Evolutionary conservation across 1,284 basidiomycete genomes (phyloP), one percentile per base, ranked within the genome.

Genomic region (Kwoniella shivajii): DNA sequence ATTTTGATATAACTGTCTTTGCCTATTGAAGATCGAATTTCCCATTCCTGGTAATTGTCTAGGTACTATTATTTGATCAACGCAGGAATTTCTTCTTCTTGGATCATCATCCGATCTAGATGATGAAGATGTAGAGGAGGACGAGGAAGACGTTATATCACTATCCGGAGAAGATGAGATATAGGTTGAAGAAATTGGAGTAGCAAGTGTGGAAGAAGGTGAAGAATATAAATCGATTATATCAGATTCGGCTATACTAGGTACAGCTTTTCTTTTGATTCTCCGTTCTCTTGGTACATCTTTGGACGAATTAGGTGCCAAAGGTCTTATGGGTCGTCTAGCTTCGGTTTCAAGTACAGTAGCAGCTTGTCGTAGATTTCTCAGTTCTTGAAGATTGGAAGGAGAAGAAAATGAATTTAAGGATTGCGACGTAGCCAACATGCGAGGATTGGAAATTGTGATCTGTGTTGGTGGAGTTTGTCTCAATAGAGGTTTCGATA

Each of bases 251-350:
- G 57, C 52, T 39, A 66, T 52, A 30, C 43, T 50, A 1, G 68
- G 68, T 5, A 69, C 68, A n/a, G 61, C 61, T 38, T 69, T 69
- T 41, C 68, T 59, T 10, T 61, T 65, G 47, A 69, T 56, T n/a
- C 52, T 48, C 3, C 58, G 38, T 16, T 64, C 64, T 33, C 36
- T 49, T 20, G 34, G 57, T 22, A 16, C 18, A 20, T 37, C 37
- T 30, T 37, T 33, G 37, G 18, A 20, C 5, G 59, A 51, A 45
- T 11, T 34, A 5, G 10, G 26, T 20, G 18, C 10, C 33, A 10
- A 47, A 4, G 48, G 42, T 16, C 61, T 59, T 10, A 53, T 59
- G 14, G 51, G 51, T 20, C 61, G 36, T 16, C 60, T 50, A 5
- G 63, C 57, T 55, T 69, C 68, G 20, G 50, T 41, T 44, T 65